These are phyloP conservation scores for Xylaria sp. DNA, from an alignment of 2,329 filamentous ascomycete genomes.

Conservation along the genomic window DNA sequence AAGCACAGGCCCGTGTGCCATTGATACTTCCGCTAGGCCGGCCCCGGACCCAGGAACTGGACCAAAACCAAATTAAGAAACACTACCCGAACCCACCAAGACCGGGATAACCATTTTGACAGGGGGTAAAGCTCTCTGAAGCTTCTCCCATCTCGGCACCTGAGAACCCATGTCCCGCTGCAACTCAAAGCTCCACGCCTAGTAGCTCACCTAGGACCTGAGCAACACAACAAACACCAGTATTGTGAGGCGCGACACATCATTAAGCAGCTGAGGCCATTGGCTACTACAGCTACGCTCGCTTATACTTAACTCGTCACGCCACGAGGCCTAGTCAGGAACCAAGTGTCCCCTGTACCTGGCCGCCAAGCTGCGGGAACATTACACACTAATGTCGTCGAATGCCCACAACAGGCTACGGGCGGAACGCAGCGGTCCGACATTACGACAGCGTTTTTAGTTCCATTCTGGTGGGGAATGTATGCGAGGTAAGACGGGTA, in stretches of 20 bases:
- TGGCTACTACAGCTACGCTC: neutral
- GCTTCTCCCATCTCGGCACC: neutral
- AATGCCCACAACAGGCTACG: constrained; percentile 13
- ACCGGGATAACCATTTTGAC: constrained; percentile 10
- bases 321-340: neutral
- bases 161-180: neutral
- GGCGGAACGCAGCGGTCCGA: constrained; percentile 26
- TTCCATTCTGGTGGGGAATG: constrained; percentile 17
- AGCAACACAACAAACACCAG: neutral
- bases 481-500: constrained; percentile 9
- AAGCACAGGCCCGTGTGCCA: too few relatives aligned
- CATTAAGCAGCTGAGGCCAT: neutral
- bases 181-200: neutral
- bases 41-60: constrained; percentile 2
- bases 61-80: constrained; percentile 1
- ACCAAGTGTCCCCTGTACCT: constrained; percentile 2
- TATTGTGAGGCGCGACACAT: neutral
- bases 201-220: neutral
- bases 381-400: constrained; percentile 11
- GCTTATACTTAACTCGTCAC: neutral
- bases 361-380: constrained; percentile 18
- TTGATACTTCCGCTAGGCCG: neutral
- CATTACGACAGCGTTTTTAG: constrained; percentile 11
- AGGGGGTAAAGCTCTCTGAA: neutral
- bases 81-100: constrained; percentile 27